A percentile compares a stretch with the other conserved stretches of the same genome.
These are phyloP conservation scores for Ogataea pilisensis DNA, from an alignment of 805 yeast genomes.

Conservation along the genomic window DNA sequence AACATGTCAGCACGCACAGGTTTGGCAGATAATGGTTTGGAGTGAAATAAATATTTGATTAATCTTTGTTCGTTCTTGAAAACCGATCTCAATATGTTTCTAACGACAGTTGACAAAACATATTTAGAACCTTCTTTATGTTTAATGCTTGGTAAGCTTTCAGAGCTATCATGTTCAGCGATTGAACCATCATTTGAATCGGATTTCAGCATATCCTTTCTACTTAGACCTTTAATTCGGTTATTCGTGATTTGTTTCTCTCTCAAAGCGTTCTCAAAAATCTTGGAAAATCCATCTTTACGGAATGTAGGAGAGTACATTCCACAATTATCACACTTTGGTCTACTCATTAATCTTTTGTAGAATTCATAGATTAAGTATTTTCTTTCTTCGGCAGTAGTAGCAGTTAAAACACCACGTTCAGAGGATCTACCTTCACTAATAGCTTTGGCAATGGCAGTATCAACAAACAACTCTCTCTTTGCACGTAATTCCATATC, in stretches of 20 bases:
- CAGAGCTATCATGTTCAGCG: constrained; percentile 16
- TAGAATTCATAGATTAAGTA: constrained; percentile 65
- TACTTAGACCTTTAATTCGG: constrained; percentile 70
- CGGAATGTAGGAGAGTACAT: constrained; percentile 93
- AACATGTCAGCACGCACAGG: constrained; percentile 72
- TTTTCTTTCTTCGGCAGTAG: constrained; percentile 86
- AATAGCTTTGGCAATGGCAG: constrained; percentile 68
- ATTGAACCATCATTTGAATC: constrained; percentile 18
- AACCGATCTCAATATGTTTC: constrained; percentile 69
- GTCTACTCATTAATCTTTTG: constrained; percentile 65
- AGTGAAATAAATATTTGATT: constrained; percentile 71
- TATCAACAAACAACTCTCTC: constrained; percentile 67
- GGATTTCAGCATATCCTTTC: constrained; percentile 63
- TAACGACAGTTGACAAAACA: constrained; percentile 81
- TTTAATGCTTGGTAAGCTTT: constrained; percentile 43
- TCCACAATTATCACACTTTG: constrained; percentile 93
- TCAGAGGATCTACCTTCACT: constrained; percentile 68
- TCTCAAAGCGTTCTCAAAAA: constrained; percentile 80
- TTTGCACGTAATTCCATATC: constrained; percentile 44
- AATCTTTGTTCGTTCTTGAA: constrained; percentile 70
- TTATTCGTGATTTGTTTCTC: constrained; percentile 82
- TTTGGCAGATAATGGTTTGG: constrained; percentile 57
- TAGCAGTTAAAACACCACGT: constrained; percentile 73
- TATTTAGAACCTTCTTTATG: constrained; percentile 76
- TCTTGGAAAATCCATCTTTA: constrained; percentile 90